Percentiles rank a stretch among this genome's conserved stretches.
These are phyloP conservation scores for Brassica balearica DNA, from an alignment of 441 rosid species.

Conservation along the genomic window DNA sequence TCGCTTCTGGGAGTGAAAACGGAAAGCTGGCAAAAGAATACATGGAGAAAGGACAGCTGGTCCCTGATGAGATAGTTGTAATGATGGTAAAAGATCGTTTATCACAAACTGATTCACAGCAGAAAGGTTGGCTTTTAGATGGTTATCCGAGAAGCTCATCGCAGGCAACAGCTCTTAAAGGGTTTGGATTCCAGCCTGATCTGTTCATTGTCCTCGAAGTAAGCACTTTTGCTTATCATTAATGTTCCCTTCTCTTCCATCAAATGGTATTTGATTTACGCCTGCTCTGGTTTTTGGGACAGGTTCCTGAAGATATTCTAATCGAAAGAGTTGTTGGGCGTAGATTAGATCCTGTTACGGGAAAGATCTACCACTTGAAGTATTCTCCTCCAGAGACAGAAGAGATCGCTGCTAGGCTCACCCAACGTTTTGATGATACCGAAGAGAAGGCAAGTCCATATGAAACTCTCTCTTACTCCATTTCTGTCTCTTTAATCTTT, in stretches of 20 bases:
- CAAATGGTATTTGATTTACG: background rate
- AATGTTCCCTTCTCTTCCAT: background rate
- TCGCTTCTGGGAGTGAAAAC: slow-evolving; percentile 81
- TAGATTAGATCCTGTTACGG: slow-evolving; percentile 90
- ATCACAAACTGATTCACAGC: slow-evolving; percentile 69
- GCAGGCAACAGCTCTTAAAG: slow-evolving; percentile 81
- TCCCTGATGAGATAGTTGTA: slow-evolving; percentile 89
- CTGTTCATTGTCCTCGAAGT: slow-evolving; percentile 87
- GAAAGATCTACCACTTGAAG: slow-evolving; percentile 91
- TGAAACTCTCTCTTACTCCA: background rate
- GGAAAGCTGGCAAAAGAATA: slow-evolving; percentile 80
- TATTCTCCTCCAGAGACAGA: slow-evolving; percentile 89
- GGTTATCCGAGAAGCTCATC: slow-evolving; percentile 94
- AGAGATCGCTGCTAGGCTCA: slow-evolving; percentile 85
- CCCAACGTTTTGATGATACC: slow-evolving; percentile 94
- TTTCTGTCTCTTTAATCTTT: background rate
- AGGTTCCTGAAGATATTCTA: slow-evolving; percentile 90
- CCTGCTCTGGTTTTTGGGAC: slow-evolving; percentile 34
- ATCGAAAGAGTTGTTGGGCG: slow-evolving; percentile 96
- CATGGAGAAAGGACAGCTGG: slow-evolving; percentile 89
- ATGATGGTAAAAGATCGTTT: slow-evolving; percentile 93
- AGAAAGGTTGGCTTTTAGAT: slow-evolving; percentile 96
- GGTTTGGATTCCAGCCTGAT: slow-evolving; percentile 76
- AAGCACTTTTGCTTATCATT: slow-evolving; percentile 35
- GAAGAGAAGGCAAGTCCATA: slow-evolving; percentile 74